phyloP scores from a whole-genome alignment of 2,329 filamentous ascomycete genomes.

The Chrysoporthe deuterocubensis region DNA sequence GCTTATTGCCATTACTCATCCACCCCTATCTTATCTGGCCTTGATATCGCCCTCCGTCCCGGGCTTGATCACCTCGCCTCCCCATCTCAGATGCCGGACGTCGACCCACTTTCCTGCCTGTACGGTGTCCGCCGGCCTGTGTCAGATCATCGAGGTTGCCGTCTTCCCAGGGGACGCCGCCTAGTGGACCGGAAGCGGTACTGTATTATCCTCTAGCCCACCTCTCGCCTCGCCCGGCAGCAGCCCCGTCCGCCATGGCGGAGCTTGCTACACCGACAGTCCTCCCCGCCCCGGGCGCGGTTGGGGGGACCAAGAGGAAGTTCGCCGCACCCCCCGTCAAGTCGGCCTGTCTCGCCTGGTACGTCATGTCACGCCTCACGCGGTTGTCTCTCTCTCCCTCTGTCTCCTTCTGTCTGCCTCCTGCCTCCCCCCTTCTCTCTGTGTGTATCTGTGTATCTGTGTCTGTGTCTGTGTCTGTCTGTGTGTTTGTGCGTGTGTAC shows the following conservation, averaged over 20 bases:
- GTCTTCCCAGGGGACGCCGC: neutral
- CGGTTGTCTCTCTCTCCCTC: too few relatives aligned
- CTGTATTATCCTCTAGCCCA: neutral
- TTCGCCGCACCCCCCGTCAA: conserved; percentile 54
- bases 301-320: conserved; percentile 40
- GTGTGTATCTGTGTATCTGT: too few relatives aligned
- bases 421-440: neutral
- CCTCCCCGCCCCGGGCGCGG: neutral
- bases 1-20: too few relatives aligned
- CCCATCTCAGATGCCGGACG: neutral
- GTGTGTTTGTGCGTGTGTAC: too few relatives aligned
- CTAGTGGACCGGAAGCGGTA: neutral
- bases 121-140: neutral
- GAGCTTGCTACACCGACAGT: conserved; percentile 26
- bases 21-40: neutral
- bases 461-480: too few relatives aligned
- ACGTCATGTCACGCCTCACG: conserved; percentile 34
- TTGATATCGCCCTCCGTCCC: neutral
- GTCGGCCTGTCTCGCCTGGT: conserved; percentile 55
- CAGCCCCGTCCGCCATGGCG: conserved; percentile 23
- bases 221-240: neutral
- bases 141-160: neutral
- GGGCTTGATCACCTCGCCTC: neutral
- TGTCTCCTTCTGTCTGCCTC: neutral
- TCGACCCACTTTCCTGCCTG: conserved; percentile 5